Base-by-base conservation (phyloP, 164 flowering plant genomes). In the Paratinospora sagittata region DNA sequence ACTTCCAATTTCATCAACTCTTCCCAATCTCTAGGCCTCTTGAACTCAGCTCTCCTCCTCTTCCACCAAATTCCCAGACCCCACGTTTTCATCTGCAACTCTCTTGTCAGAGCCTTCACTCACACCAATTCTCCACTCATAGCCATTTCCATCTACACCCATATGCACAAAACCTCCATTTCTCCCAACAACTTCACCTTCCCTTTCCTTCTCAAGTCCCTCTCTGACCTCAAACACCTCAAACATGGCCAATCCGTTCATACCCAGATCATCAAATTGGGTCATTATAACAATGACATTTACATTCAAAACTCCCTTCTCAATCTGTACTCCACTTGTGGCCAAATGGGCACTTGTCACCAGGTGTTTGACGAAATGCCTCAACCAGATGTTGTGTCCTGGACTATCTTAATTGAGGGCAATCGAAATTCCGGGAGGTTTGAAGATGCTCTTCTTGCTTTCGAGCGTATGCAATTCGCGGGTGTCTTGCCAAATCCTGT, bases 361-460 rank as follows among this genome's bases (percentile, higher is more conserved):
- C 43, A 66, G 21, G 47, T 87, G 80, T 89, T 89, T 49, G 89
- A 87, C 64, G 89, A 83, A 84, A 87, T 87, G 88, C 76, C 83
- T 19, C 78, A 75, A 1, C 78, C 79, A 70, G 90, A 87, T 72
- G 87, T 82, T 14, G 89, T 87, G 26, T 86, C 91, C 1, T 87
- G 91, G 91, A 89, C 90, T 27, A 76, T 78, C 6, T 69, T 87
- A 76, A 84, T 87, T 30, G 73, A 75, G 11, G 93, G 89, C 60
- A 72, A 74, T 72, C 65, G 80, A 49, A 76, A 70, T 63, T 74
- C 65, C 14, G 76, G 80, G 60, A 75, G 43, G 70, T 69, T 65
- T 67, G 81, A 82, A 21, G 88, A 85, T 68, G 85, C 92, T 0
- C 70, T 84, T 80, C 52, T 84, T 70, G 76, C 82, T 43, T 87